Base-by-base conservation (phyloP, 306 rosid genomes). In the Echinosophora koreensis region DNA sequence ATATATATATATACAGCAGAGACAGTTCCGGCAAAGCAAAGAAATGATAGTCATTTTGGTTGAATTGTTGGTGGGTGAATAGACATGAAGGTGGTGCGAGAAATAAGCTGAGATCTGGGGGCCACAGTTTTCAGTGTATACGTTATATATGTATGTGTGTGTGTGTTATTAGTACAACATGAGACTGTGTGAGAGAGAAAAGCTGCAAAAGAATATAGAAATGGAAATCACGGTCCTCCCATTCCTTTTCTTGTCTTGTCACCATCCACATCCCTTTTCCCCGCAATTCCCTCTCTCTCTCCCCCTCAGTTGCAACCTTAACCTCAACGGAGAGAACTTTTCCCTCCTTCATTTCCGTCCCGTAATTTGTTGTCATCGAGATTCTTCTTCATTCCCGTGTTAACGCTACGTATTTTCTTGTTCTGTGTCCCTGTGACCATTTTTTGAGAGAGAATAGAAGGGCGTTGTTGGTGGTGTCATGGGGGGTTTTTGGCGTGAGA, bases 151-250 rank as follows among this genome's bases (percentile, higher is more conserved):
- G 17, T 16, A 35, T 7, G 8, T 65, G 35, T 47, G 42, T n/a
- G 6, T 37, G 66, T 38, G 28, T 38, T 13, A 16, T 42, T 9
- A 14, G 35, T 27, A 15, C 32, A 28, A 22, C 22, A 22, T 34
- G 64, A 34, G 68, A 70, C 62, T 5, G 5, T 15, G 11, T 17
- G 68, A 79, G 69, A 18, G 51, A 50, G 71, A 84, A 82, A 91
- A 88, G 92, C 97, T 93, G 97, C 93, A 85, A 91, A 74, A 84
- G 97, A 88, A 93, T 87, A 88, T 88, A 64, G 92, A 89, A 87
- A 84, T 89, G 90, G 90, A 88, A 93, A 91, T 86, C 95, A 88
- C 86, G 90, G 92, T 89, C 90, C 80, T 71, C 90, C 85, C 88
- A 84, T 88, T 76, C 86, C 78, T 89, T 87, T 73, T 69, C 82